Evolutionary conservation across 805 yeast species (phyloP).

Genomic region (Starmerella vaccinii): DNA sequence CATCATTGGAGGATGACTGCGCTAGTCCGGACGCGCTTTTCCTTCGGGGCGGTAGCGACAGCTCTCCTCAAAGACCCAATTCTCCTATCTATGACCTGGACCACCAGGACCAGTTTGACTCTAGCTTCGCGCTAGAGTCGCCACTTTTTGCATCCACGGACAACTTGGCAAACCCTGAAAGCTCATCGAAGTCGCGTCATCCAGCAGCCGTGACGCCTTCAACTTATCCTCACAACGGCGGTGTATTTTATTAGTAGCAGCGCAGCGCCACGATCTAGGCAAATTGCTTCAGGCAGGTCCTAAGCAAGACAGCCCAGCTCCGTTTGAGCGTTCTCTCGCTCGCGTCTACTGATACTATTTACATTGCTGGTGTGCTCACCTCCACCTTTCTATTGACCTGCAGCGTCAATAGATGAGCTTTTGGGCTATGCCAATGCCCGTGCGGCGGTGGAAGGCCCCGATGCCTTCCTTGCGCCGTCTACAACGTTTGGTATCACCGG

Average conservation of each 20-base stretch:
- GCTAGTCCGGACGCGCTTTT: constrained; percentile 23
- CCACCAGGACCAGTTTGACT: constrained; percentile 4
- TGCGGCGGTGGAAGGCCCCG: constrained; percentile 24
- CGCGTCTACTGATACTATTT: background rate
- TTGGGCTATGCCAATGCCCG: constrained; percentile 21
- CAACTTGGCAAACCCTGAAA: constrained; percentile 16
- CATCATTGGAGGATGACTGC: constrained; percentile 22
- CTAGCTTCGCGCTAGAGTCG: constrained; percentile 16
- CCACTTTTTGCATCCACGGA: constrained; percentile 14
- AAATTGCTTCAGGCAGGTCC: too few relatives aligned
- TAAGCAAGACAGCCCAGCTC: too few relatives aligned
- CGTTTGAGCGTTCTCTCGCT: too few relatives aligned
- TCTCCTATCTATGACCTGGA: constrained; percentile 9
- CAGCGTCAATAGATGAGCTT: constrained; percentile 30
- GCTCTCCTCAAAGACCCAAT: constrained; percentile 6
- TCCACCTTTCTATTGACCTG: constrained; percentile 24
- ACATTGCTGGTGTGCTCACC: constrained; percentile 16
- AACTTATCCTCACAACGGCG: background rate
- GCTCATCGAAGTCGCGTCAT: constrained; percentile 29
- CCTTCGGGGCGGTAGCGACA: constrained; percentile 15
- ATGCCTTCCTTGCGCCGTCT: constrained; percentile 17
- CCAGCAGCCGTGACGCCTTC: constrained; percentile 28
- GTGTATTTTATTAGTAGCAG: background rate
- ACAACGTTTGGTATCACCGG: constrained; percentile 22
- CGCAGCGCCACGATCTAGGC: too few relatives aligned